phyloP scores from a whole-genome alignment of 345 rosid species.

The Raphanus raphanistrum region DNA sequence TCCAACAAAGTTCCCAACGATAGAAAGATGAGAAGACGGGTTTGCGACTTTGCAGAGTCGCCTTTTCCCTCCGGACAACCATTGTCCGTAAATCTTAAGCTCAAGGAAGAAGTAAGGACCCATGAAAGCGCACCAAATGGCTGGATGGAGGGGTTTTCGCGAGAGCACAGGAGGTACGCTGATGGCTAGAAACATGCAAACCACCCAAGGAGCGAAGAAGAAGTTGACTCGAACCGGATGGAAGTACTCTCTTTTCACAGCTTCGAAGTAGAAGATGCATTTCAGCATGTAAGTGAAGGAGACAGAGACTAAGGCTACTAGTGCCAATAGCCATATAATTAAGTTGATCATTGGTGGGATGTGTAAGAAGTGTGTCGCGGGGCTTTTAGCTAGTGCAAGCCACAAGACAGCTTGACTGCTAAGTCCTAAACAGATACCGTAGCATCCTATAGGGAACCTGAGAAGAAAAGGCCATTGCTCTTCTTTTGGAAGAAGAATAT shows the following conservation, averaged over 20 bases:
- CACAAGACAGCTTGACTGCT: conserved; percentile 93
- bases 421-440: conserved; percentile 86
- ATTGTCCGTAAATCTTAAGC: conserved; percentile 92
- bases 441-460: conserved; percentile 85
- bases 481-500: conserved; percentile 87
- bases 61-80: conserved; percentile 91
- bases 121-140: conserved; percentile 79
- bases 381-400: conserved; percentile 71
- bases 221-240: conserved; percentile 88
- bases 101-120: conserved; percentile 79
- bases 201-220: conserved; percentile 98
- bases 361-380: conserved; percentile 71
- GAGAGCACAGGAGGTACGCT: conserved; percentile 58
- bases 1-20: conserved; percentile 92
- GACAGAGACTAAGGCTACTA: conserved; percentile 57
- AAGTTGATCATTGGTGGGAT: conserved; percentile 66
- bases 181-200: conserved; percentile 87
- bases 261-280: conserved; percentile 89
- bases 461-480: conserved; percentile 93
- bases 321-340: conserved; percentile 64
- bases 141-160: conserved; percentile 53
- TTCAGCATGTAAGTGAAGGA: conserved; percentile 73
- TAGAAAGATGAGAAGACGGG: conserved; percentile 90
- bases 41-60: conserved; percentile 96
- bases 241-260: conserved; percentile 84